Conservation (phyloP, 257 asterid genomes). For the Gardenia jasminoides region DNA sequence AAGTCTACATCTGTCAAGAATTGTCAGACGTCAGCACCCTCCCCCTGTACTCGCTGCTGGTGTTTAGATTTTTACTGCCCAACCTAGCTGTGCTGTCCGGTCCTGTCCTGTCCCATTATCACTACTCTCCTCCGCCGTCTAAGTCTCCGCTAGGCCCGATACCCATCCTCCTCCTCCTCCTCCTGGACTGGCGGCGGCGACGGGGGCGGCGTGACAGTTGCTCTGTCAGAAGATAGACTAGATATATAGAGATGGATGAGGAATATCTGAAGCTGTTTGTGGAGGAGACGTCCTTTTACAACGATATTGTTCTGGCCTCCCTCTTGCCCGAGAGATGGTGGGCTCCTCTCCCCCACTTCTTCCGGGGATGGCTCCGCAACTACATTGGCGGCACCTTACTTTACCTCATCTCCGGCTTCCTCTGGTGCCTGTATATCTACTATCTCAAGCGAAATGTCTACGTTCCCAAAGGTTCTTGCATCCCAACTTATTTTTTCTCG, state of each 20-base stretch:
- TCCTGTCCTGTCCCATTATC: too few relatives aligned
- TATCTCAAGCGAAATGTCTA: slow-evolving; percentile 68
- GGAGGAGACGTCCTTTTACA: slow-evolving; percentile 80
- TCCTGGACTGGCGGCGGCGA: too few relatives aligned
- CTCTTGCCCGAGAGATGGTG: slow-evolving; percentile 60
- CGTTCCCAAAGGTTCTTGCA: slow-evolving; percentile 59
- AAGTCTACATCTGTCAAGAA: too few relatives aligned
- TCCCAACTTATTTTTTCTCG: neutral
- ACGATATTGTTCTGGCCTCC: slow-evolving; percentile 62
- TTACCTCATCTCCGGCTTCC: slow-evolving; percentile 59
- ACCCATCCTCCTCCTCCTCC: too few relatives aligned
- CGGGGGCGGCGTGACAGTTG: too few relatives aligned
- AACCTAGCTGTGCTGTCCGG: too few relatives aligned
- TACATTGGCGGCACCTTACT: slow-evolving; percentile 70
- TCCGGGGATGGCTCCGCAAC: slow-evolving; percentile 81
- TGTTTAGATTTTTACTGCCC: too few relatives aligned
- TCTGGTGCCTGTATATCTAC: slow-evolving; percentile 84
- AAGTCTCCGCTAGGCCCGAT: too few relatives aligned
- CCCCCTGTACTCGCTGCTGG: too few relatives aligned
- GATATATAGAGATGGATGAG: neutral
- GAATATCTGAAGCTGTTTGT: slow-evolving; percentile 55
- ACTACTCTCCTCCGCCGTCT: too few relatives aligned
- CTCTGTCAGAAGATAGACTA: neutral
- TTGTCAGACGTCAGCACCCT: too few relatives aligned
- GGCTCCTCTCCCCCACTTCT: slow-evolving; percentile 64